phyloP scores from a whole-genome alignment of 805 yeast genomes.

The Candida easanensis region DNA sequence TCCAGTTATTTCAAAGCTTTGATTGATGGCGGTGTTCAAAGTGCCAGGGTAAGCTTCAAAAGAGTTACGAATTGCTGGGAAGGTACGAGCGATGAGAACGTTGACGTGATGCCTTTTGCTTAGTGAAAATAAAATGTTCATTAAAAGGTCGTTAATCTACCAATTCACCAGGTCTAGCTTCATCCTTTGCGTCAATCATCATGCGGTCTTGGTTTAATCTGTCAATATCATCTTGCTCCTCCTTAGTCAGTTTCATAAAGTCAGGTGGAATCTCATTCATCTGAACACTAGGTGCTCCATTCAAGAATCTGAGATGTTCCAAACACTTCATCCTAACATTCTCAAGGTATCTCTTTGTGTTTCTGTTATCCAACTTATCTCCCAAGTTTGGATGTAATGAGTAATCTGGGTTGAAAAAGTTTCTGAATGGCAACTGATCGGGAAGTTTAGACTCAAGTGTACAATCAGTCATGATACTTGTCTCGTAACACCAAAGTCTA shows the following conservation, averaged over 20 bases:
- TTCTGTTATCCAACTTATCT: conserved; percentile 80
- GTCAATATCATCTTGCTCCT: conserved; percentile 41
- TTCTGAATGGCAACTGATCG: conserved; percentile 51
- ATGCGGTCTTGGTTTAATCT: conserved; percentile 31
- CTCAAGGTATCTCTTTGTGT: conserved; percentile 79
- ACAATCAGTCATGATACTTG: conserved; percentile 71
- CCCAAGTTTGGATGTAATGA: conserved; percentile 83
- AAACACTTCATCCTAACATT: conserved; percentile 69
- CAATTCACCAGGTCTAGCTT: conserved; percentile 35
- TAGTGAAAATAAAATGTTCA: not conserved
- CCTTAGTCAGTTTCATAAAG: conserved; percentile 25
- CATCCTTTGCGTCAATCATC: conserved; percentile 36
- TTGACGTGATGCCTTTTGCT: conserved; percentile 23
- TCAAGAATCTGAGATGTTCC: conserved; percentile 76
- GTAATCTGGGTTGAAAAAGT: conserved; percentile 76
- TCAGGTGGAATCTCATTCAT: conserved; percentile 88
- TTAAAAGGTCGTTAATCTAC: conserved; percentile 14
- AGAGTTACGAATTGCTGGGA: conserved; percentile 21
- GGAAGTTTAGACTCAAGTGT: conserved; percentile 60
- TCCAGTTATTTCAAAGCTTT: conserved; percentile 17
- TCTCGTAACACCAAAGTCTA: conserved; percentile 94
- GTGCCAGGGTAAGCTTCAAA: conserved; percentile 20
- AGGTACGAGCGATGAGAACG: conserved; percentile 13
- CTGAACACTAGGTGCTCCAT: conserved; percentile 92
- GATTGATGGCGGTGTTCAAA: conserved; percentile 19